These are phyloP conservation scores for Alternaria incomplexa DNA, from an alignment of 2,329 filamentous ascomycete species.

Conservation along the genomic window DNA sequence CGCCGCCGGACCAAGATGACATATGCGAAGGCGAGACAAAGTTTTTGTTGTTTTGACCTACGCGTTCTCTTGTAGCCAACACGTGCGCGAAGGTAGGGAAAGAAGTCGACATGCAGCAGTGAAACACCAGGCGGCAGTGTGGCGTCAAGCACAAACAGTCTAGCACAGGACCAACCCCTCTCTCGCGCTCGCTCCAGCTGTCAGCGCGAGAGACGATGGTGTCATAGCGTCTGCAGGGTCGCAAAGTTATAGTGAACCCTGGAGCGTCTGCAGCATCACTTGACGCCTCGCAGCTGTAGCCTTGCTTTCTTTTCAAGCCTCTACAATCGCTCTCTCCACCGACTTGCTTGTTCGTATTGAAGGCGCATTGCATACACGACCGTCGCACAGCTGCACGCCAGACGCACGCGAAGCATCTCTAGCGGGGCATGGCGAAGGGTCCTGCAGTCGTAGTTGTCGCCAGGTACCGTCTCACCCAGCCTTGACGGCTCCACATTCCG, in stretches of 20 bases:
- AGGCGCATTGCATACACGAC: conserved; percentile 12
- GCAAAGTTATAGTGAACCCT: conserved; percentile 19
- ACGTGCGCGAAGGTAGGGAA: conserved; percentile 17
- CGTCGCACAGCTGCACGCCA: conserved; percentile 16
- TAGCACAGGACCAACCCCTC: background rate
- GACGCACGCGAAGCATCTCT: conserved; percentile 20
- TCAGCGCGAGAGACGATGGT: conserved; percentile 15
- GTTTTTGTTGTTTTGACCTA: background rate
- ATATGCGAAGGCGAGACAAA: background rate
- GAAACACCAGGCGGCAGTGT: background rate
- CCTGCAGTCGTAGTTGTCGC: conserved; percentile 59
- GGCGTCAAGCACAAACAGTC: background rate
- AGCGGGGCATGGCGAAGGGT: conserved; percentile 50
- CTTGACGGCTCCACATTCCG: conserved; percentile 5
- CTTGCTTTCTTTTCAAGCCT: background rate
- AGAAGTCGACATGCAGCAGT: background rate
- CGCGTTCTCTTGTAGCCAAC: conserved; percentile 2
- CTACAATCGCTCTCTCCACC: background rate
- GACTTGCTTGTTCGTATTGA: background rate
- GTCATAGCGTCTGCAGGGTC: conserved; percentile 29
- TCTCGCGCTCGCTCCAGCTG: background rate
- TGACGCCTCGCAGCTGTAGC: conserved; percentile 1
- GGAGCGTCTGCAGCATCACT: conserved; percentile 8
- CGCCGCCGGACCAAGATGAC: background rate
- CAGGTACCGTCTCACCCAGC: conserved; percentile 44